Evolutionary conservation across 1,139 yeast genomes (phyloP).

Genomic region (Blastobotrys petasosporus): DNA sequence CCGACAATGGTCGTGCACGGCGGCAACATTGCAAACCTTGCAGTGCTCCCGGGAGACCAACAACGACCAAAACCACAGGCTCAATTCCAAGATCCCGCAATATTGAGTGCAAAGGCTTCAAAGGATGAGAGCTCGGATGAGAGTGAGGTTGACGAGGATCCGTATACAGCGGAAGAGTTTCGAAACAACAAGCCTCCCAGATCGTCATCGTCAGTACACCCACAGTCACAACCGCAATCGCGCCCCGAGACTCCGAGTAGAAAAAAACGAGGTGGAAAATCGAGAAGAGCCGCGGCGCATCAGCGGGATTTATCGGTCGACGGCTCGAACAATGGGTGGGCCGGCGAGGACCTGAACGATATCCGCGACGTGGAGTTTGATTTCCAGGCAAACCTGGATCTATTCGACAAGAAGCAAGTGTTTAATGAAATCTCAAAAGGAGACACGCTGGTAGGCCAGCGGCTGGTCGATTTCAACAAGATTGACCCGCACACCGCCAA

Average conservation of each 20-base stretch:
- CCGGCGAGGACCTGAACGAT: conserved; percentile 31
- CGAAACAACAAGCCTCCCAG: conserved; percentile 2
- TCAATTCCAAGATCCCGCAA: conserved; percentile 28
- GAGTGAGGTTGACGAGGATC: conserved; percentile 19
- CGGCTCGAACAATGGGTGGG: conserved; percentile 25
- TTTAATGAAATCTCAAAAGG: conserved; percentile 66
- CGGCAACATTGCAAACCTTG: conserved; percentile 28
- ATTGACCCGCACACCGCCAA: conserved; percentile 30
- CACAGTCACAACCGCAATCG: conserved; percentile 3
- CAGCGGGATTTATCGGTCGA: conserved; percentile 3
- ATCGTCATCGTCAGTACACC: conserved; percentile 4
- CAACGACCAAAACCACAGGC: conserved; percentile 5
- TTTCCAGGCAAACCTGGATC: conserved; percentile 72
- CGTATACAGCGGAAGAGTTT: conserved; percentile 21
- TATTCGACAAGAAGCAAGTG: conserved; percentile 76
- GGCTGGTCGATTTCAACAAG: conserved; percentile 74
- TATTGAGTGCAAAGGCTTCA: conserved; percentile 23
- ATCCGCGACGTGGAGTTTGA: conserved; percentile 58
- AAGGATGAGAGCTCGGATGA: conserved; percentile 17
- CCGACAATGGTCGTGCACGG: conserved; percentile 24
- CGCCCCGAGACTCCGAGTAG: conserved; percentile 4
- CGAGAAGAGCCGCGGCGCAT: conserved; percentile 10
- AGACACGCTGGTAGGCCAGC: conserved; percentile 56
- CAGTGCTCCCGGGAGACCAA: conserved; percentile 23
- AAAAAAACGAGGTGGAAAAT: not conserved